Base-by-base conservation (phyloP, 306 rosid species). In the Oemleria cerasiformis region DNA sequence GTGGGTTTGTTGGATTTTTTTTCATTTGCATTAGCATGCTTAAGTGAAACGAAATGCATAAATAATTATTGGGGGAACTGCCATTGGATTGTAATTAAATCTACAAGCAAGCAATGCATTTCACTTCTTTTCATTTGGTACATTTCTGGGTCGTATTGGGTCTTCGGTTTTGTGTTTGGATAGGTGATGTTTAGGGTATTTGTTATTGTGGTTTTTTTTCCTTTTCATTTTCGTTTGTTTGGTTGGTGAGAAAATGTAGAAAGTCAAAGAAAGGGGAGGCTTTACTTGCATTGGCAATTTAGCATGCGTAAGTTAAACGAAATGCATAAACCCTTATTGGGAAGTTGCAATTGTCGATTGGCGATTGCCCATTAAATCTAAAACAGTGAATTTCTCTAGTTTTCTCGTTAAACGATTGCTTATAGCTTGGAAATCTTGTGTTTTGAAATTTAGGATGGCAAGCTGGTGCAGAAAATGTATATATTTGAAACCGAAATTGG, bases 391-490 rank as follows among this genome's bases (percentile, higher is more conserved):
- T 34, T 23, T 44, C 69, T n/a, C 30, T 41, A n/a, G 19, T 7
- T 7, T 64, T 23, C 66, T 70, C 34, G 8, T 63, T 56, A 23
- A 23, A 9, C 9, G 39, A 5, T 43, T 63, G 8, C 39, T 45
- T 19, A 39, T 63, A n/a, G 42, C 39, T 66, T 23, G 8, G 4
- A 21, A 20, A 55, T 55, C 25, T 65, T 21, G 7, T 44, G 20
- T 44, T 44, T 39, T 34, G 45, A 44, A 43, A 36, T 36, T 7
- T 36, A 60, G 65, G 21, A 60, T 90, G 87, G 98, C 96, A 34
- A 71, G 48, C 76, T 92, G 98, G 98, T 92, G 98, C 90, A 90
- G 96, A 73, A 92, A 90, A 81, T 92, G 95, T 73, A 82, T 90
- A 72, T 88, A 90, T 84, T 79, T 92, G 78, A 90, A 88, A 66